Conservation (phyloP, 345 rosid species). For the Passiflora organensis region DNA sequence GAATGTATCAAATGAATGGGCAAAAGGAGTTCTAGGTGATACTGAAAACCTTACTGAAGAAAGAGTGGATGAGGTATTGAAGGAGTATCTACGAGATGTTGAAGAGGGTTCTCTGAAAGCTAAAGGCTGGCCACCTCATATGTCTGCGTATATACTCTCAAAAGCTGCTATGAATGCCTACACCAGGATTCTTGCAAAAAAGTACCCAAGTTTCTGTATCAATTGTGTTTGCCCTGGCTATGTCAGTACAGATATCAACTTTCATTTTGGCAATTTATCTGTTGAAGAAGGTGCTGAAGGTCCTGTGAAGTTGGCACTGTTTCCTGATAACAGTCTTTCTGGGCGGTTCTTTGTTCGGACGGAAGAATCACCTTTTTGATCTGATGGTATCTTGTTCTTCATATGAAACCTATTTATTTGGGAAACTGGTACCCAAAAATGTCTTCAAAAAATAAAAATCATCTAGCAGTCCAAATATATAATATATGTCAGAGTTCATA, state of each 20-base stretch:
- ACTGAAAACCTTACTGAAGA: constrained; percentile 17
- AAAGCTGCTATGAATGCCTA: constrained; percentile 26
- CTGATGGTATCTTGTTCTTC: no score
- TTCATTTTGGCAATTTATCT: constrained; percentile 2
- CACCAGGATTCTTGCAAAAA: constrained; percentile 15
- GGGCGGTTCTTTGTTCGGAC: constrained; percentile 6
- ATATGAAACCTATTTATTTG: no score
- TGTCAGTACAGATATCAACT: constrained; percentile 17
- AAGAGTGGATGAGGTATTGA: constrained; percentile 16
- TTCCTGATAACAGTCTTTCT: constrained; percentile 18
- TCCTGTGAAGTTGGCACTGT: constrained; percentile 11
- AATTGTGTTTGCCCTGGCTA: constrained; percentile 24
- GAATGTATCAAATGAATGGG: constrained; percentile 19
- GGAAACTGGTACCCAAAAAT: no score
- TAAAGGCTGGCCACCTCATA: constrained; percentile 15
- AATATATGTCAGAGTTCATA: no score
- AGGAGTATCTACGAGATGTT: constrained; percentile 13
- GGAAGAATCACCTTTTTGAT: no score
- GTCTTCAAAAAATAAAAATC: no score
- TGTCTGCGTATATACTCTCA: constrained; percentile 12
- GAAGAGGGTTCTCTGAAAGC: constrained; percentile 13
- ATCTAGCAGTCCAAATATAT: no score
- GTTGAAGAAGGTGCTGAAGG: constrained; percentile 10
- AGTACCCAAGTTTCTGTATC: constrained; percentile 11
- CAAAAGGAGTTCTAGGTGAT: constrained; percentile 3